A percentile compares a stretch with the other conserved stretches of the same genome.
phyloP scores from a whole-genome alignment of 2,329 filamentous ascomycete species.

The Sclerotinia sclerotiorum region DNA sequence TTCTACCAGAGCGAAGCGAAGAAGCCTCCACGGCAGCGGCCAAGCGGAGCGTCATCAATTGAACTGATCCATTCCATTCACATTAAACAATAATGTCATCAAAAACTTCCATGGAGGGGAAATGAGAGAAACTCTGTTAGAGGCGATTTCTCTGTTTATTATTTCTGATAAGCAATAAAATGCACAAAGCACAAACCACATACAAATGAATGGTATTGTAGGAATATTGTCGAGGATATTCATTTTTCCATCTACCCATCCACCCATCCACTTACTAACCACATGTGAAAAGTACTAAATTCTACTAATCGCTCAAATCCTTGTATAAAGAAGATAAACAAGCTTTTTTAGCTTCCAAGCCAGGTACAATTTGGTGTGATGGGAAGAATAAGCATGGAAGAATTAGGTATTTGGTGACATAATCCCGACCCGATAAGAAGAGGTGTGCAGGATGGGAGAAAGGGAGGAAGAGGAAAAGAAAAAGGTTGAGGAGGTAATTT shows the following conservation, averaged over 20 bases:
- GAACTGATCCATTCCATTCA: not conserved
- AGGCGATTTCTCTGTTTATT: not conserved
- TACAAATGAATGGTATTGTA: too few relatives aligned
- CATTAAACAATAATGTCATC: not conserved
- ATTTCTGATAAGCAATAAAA: too few relatives aligned
- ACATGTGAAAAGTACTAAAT: too few relatives aligned
- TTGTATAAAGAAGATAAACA: not conserved
- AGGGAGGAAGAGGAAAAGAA: not conserved
- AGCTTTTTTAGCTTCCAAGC: not conserved
- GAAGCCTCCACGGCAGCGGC: slow-evolving; percentile 8
- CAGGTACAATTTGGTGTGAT: not conserved
- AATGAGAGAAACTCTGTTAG: not conserved
- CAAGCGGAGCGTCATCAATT: slow-evolving; percentile 2
- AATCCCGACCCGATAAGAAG: not conserved
- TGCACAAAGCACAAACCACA: too few relatives aligned
- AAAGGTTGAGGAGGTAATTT: not conserved
- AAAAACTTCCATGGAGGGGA: not conserved
- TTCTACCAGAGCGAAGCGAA: slow-evolving; percentile 1
- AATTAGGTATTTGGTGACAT: not conserved
- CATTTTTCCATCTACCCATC: too few relatives aligned
- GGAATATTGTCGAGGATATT: too few relatives aligned
- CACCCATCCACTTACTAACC: too few relatives aligned
- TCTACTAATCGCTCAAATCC: not conserved
- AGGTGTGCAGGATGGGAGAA: not conserved
- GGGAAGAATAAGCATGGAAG: too few relatives aligned